Conservation (phyloP, 1,139 yeast genomes). For the Yamadazyma kanchanaburiensis region DNA sequence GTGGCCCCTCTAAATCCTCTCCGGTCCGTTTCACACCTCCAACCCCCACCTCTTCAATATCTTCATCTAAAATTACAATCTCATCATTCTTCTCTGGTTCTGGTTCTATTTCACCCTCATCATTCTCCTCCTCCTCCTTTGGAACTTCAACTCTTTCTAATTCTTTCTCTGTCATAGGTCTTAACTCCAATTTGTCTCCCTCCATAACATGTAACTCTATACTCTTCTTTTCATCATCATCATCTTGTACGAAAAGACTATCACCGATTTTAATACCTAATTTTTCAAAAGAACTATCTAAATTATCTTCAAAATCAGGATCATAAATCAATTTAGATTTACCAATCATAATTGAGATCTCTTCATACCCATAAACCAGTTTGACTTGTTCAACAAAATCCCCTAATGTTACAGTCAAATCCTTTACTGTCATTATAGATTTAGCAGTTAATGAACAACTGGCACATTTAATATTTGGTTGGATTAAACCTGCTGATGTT, state of each 20-base stretch:
- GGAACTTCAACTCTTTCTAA: slow-evolving; percentile 5
- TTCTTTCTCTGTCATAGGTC: slow-evolving; percentile 4
- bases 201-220: slow-evolving; percentile 61
- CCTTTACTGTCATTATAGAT: slow-evolving; percentile 24
- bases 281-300: slow-evolving; percentile 43
- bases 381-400: slow-evolving; percentile 46
- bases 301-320: slow-evolving; percentile 82
- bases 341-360: slow-evolving; percentile 60
- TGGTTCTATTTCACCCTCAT: slow-evolving; percentile 2
- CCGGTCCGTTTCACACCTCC: too few species aligned
- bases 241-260: slow-evolving; percentile 72
- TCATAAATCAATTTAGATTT: slow-evolving; percentile 71
- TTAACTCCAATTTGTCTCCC: slow-evolving; percentile 12
- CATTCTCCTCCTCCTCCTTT: slow-evolving; percentile 6
- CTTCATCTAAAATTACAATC: too few species aligned
- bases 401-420: slow-evolving; percentile 22
- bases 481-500: slow-evolving; percentile 56
- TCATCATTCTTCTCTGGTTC: too few species aligned
- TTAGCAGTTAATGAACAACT: slow-evolving; percentile 67
- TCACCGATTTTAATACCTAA: slow-evolving; percentile 61
- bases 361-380: slow-evolving; percentile 54
- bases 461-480: slow-evolving; percentile 67
- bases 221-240: slow-evolving; percentile 63
- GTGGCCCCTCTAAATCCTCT: too few species aligned
- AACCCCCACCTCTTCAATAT: too few species aligned